Evolutionary conservation across 1,139 yeast species (phyloP), one percentile per base, ranked within the genome.

Genomic region (Suhomyces atakaporum): DNA sequence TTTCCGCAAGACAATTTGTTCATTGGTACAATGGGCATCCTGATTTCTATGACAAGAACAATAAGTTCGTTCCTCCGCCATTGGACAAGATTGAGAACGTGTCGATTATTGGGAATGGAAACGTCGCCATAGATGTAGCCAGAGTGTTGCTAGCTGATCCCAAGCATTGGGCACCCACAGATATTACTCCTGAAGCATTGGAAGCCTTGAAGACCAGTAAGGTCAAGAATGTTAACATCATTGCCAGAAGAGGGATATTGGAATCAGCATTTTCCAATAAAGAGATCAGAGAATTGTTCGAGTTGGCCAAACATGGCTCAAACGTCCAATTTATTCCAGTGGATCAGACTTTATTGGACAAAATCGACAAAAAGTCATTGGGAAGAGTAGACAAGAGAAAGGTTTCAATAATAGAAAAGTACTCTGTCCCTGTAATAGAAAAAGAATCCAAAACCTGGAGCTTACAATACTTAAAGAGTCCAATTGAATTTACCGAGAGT

Each of bases 21-120:
- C 92, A 88, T 35, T 92, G 98, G 98, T 92, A 92, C 60, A 94
- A 92, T 52, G 95, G 96, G 0, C 84, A 83, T 47, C 96, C 96
- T 0, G 81, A 77, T 31, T 58, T 49, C 39, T 70, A 61, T 40
- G 59, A 53, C 26, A 53, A 54, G 33, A 63, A 63, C 24, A 21
- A 27, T 12, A 33, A 46, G 13, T 63, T 61, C 38, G 37, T 39
- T 8, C 66, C 70, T 4, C 82, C 86, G 1, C 78, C 76, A 3
- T 66, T 92, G 49, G 77, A 74, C 8, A 63, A 73, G 26, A 80
- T 83, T 1, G 74, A 76, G 42, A 69, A 75, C 30, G 96, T 89
- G 2, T 79, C 84, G 1, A 81, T 92, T 29, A 75, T 92, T n/a
- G 99, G 99, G 3, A 90, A 90, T 57, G 99, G 99, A 27, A 92